These are phyloP conservation scores for Thraustotheca clavata DNA, from an alignment of 352 stramenopile genomes.

Conservation along the genomic window DNA sequence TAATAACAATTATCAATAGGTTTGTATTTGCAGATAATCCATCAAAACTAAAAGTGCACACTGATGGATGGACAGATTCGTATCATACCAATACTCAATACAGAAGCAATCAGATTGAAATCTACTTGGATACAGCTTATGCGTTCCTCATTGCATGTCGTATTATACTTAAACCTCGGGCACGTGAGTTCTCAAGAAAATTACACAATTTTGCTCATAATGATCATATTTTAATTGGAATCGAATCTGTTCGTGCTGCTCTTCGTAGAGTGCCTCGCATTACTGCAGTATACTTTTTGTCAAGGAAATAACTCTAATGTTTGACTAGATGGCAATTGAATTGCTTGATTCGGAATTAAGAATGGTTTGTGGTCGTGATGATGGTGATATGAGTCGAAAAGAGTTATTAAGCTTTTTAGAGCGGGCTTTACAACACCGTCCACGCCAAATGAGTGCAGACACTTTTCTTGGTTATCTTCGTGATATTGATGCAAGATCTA, in stretches of 20 bases:
- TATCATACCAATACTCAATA: slow-evolving; percentile 20
- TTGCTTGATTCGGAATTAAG: slow-evolving; percentile 86
- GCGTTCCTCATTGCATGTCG: slow-evolving; percentile 52
- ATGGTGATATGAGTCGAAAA: slow-evolving; percentile 76
- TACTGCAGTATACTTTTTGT: slow-evolving; percentile 31
- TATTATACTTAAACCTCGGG: slow-evolving; percentile 77
- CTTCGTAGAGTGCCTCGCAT: slow-evolving; percentile 75
- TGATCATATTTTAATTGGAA: slow-evolving; percentile 80
- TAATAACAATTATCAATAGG: background rate
- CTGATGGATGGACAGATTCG: background rate
- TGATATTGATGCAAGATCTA: slow-evolving; percentile 77
- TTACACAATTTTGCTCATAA: slow-evolving; percentile 82
- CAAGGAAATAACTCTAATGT: background rate
- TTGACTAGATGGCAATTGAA: slow-evolving; percentile 68
- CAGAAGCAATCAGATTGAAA: slow-evolving; percentile 31
- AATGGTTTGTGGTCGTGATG: slow-evolving; percentile 79
- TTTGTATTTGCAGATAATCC: slow-evolving; percentile 6
- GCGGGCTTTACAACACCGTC: slow-evolving; percentile 68
- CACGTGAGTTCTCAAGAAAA: slow-evolving; percentile 81
- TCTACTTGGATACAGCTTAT: slow-evolving; percentile 64
- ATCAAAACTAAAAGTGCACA: background rate
- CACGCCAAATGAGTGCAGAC: slow-evolving; percentile 57
- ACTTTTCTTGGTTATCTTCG: slow-evolving; percentile 76
- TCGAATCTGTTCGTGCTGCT: slow-evolving; percentile 71
- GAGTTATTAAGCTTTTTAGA: slow-evolving; percentile 85